A percentile compares a stretch with the other conserved stretches of the same genome.
phyloP scores from a whole-genome alignment of 108 stramenopile species.

The Cyclotella cryptica region DNA sequence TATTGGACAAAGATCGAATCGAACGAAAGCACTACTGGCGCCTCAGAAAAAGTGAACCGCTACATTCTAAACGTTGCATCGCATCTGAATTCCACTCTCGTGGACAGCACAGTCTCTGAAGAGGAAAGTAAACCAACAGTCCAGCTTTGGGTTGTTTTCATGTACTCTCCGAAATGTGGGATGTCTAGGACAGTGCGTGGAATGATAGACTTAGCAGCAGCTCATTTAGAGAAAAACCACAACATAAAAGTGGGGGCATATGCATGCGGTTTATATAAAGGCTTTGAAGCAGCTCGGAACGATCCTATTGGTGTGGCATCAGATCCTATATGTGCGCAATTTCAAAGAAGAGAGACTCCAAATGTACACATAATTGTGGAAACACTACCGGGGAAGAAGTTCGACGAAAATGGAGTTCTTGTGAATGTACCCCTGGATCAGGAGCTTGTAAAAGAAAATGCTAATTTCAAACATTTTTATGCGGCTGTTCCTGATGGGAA shows the following conservation, averaged over 20 bases:
- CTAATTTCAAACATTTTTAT: constrained; percentile 57
- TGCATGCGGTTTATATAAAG: constrained; percentile 50
- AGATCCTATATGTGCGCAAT: constrained; percentile 51
- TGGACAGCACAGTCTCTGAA: constrained; percentile 24
- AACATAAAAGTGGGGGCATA: constrained; percentile 55
- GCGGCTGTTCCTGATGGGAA: constrained; percentile 46
- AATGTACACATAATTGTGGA: constrained; percentile 57
- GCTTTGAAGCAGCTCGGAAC: not conserved
- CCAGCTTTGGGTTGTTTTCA: constrained; percentile 50
- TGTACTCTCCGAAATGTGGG: constrained; percentile 46
- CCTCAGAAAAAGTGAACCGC: not conserved
- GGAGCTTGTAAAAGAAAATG: constrained; percentile 35
- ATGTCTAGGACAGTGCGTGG: constrained; percentile 48
- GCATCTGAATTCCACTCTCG: constrained; percentile 40
- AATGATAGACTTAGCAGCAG: constrained; percentile 50
- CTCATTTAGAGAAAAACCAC: constrained; percentile 40
- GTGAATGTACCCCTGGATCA: constrained; percentile 34
- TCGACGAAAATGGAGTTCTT: constrained; percentile 30
- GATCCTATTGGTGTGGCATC: constrained; percentile 36
- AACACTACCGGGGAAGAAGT: constrained; percentile 39
- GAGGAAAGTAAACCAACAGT: constrained; percentile 33
- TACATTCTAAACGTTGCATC: constrained; percentile 57
- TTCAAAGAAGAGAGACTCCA: constrained; percentile 49
- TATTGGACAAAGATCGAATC: constrained; percentile 48
- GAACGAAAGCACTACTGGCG: not conserved